Percentiles rank a stretch among this genome's conserved stretches.
Conservation (phyloP, 208 protist species). For the Trypanosoma platydactyli region DNA sequence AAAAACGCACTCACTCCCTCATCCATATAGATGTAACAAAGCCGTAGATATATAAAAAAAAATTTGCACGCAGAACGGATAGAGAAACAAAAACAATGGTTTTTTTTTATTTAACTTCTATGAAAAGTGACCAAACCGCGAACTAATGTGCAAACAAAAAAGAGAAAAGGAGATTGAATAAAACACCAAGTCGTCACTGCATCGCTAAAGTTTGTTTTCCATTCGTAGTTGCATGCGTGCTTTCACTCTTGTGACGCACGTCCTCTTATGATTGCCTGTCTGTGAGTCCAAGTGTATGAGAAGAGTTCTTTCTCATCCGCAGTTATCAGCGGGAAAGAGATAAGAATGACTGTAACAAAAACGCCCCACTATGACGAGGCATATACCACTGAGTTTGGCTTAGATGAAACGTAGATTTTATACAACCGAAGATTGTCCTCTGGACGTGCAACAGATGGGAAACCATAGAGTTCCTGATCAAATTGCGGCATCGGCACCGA, state of each 20-base stretch:
- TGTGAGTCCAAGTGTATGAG: no score
- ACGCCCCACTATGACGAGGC: neutral
- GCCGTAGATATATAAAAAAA: neutral
- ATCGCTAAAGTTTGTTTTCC: no score
- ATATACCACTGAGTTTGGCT: neutral
- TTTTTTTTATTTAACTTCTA: no score
- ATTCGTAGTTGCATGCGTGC: no score
- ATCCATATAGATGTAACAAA: neutral
- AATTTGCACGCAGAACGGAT: no score
- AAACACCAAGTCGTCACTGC: neutral
- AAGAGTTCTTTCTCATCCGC: neutral
- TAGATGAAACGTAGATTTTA: neutral
- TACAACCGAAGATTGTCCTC: neutral
- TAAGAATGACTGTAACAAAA: conserved; percentile 3
- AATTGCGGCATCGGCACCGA: conserved; percentile 2
- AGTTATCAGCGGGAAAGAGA: neutral
- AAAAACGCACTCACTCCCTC: no score
- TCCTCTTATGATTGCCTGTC: no score
- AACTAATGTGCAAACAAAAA: neutral
- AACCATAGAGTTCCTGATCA: neutral
- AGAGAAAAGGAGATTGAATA: neutral
- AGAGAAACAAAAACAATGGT: no score
- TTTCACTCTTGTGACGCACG: no score
- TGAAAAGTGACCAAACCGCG: no score
- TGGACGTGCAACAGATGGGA: neutral